A percentile compares a stretch with the other conserved stretches of the same genome.
These are phyloP conservation scores for Secale cereale DNA, from an alignment of 176 grass and related monocot genomes.

Conservation along the genomic window DNA sequence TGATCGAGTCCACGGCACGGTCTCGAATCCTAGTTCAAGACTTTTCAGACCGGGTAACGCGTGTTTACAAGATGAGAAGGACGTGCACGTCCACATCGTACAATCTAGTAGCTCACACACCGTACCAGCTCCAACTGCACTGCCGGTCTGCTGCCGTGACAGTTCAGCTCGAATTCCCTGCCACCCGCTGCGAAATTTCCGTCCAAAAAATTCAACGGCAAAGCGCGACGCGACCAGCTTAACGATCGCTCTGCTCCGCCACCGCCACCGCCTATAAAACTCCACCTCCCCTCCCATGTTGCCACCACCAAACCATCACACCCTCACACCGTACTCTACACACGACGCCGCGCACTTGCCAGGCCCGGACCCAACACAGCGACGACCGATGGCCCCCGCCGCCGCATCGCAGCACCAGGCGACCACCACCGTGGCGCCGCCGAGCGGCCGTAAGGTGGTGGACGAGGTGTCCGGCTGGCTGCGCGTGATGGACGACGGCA, in stretches of 20 bases:
- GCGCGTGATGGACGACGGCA: conserved; percentile 66
- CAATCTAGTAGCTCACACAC: not conserved
- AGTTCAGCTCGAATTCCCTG: not conserved
- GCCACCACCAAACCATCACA: not conserved
- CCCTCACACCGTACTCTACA: not conserved
- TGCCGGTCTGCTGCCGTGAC: too few species aligned
- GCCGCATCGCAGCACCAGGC: not conserved
- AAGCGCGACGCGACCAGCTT: not conserved
- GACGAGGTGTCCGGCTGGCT: conserved; percentile 90
- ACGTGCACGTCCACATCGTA: not conserved
- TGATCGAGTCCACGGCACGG: too few species aligned
- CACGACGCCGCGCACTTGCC: not conserved
- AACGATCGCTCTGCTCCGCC: not conserved
- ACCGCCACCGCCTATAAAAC: conserved; percentile 1
- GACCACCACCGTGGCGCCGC: too few species aligned
- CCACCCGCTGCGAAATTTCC: not conserved
- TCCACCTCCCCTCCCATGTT: not conserved
- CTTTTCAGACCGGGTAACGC: not conserved
- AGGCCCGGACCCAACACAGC: not conserved
- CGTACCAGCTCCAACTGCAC: not conserved
- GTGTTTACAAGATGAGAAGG: not conserved
- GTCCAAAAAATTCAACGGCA: not conserved
- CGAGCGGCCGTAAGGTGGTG: conserved; percentile 38
- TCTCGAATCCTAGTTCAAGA: too few species aligned
- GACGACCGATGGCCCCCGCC: not conserved